Evolutionary conservation across 192 early-diverging fungal species (phyloP).

Genomic region (Podila clonocystis): DNA sequence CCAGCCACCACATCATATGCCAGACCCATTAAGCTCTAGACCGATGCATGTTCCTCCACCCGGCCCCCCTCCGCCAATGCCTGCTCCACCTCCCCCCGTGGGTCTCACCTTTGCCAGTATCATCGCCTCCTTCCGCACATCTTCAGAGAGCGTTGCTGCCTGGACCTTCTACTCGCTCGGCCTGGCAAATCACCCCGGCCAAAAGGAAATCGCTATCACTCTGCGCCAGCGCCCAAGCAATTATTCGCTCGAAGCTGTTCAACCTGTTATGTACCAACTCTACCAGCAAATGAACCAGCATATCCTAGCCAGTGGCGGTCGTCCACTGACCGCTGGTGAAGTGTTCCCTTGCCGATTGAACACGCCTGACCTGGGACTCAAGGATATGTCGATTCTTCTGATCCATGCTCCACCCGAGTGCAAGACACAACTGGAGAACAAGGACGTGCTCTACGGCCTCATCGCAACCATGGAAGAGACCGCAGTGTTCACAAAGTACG

Average conservation of each 20-base stretch:
- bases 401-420: slow-evolving; percentile 42
- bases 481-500: slow-evolving; percentile 41
- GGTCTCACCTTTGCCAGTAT: slow-evolving; percentile 45
- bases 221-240: slow-evolving; percentile 30
- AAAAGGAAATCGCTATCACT: slow-evolving; percentile 48
- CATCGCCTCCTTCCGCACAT: slow-evolving; percentile 34
- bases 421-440: slow-evolving; percentile 28
- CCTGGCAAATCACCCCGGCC: slow-evolving; percentile 19
- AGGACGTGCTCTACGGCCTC: slow-evolving; percentile 44
- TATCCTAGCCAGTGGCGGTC: slow-evolving; percentile 20
- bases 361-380: slow-evolving; percentile 18
- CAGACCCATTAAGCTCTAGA: slow-evolving; percentile 2
- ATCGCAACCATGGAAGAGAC: slow-evolving; percentile 43
- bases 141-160: slow-evolving; percentile 33
- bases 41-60: slow-evolving; percentile 11
- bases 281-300: slow-evolving; percentile 34
- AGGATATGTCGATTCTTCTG: slow-evolving; percentile 29
- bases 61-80: neutral
- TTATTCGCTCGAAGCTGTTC: slow-evolving; percentile 32
- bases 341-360: slow-evolving; percentile 32
- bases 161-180: slow-evolving; percentile 50
- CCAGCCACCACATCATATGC: neutral
- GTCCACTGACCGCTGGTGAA: slow-evolving; percentile 33
- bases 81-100: neutral
- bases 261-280: slow-evolving; percentile 42